Percentiles rank a stretch among this genome's conserved stretches.
These are phyloP conservation scores for Trichosanthes truncata DNA, from an alignment of 306 rosid species.

Conservation along the genomic window DNA sequence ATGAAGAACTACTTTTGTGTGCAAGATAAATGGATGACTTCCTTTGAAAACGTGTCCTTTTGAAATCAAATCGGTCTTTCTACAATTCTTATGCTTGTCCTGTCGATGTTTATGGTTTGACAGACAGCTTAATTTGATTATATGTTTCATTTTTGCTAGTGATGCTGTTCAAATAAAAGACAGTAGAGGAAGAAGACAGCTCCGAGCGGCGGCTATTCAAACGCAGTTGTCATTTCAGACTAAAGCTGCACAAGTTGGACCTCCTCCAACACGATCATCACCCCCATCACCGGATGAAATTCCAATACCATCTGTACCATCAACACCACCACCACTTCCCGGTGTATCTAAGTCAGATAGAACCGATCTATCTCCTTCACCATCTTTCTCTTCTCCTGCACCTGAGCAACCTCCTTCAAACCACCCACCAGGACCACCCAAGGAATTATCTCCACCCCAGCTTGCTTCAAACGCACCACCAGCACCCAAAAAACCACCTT, in stretches of 20 bases:
- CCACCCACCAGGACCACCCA: not conserved
- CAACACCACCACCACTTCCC: not conserved
- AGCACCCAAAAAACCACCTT: not conserved
- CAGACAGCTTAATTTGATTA: not conserved
- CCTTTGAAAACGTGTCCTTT: not conserved
- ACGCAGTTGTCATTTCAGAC: not conserved
- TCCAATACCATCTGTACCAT: not conserved
- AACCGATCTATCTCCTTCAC: not conserved
- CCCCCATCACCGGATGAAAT: not conserved
- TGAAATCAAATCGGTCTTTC: not conserved
- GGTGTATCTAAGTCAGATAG: not conserved
- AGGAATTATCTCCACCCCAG: not conserved
- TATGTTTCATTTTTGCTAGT: slow-evolving; percentile 27
- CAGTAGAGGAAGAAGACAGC: slow-evolving; percentile 22
- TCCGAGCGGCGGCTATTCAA: not conserved
- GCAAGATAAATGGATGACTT: not conserved
- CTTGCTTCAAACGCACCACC: not conserved
- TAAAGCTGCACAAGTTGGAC: not conserved
- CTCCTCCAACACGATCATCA: not conserved
- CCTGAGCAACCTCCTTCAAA: not conserved
- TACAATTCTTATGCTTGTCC: not conserved
- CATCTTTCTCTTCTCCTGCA: not conserved
- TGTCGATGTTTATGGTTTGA: not conserved
- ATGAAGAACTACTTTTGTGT: not conserved
- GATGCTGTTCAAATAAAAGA: slow-evolving; percentile 16